Base-by-base conservation (phyloP, 176 grass and related monocot species). In the Aegilops speltoides region DNA sequence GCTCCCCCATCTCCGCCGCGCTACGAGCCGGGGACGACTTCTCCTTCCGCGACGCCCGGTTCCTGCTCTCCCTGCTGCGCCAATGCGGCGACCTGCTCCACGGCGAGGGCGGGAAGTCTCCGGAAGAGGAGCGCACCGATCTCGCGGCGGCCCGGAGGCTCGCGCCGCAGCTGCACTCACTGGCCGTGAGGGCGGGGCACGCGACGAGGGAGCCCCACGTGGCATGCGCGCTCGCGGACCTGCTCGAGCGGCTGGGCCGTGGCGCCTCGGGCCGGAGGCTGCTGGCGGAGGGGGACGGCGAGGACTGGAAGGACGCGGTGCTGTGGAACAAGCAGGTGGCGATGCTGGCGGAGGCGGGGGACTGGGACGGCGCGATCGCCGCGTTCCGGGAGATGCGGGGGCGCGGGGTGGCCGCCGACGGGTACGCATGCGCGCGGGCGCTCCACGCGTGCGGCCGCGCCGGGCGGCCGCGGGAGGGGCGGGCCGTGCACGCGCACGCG, bases 311-410 rank as follows among this genome's bases (percentile, higher is more conserved):
- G 68, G 92, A 97, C 74, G 32, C 78, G 7, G 90, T 94, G 50
- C 86, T 97, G 63, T 97, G 92, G 95, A 97, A 97, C 82, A 94
- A 92, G 70, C 89, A 91, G 40, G 89, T 97, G 13, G 81, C 87
- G 71, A 56, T 95, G 78, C 87, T 89, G 70, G 90, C 90, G 0
- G 92, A 95, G 79, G 86, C 77, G 54, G 91, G 80, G 84, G 74
- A 81, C 63, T 88, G 89, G 89, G 57, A 10, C 15, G 76, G 84
- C 24, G 83, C 92, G 9, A 86, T 95, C 57, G 77, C 66, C n/a
- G 81, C 89, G 67, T 97, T 94, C 75, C 26, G 45, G 33, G 84
- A 88, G 65, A 97, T 95, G 95, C 92, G 84, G 65, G 78, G 64
- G 78, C 73, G 81, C 46, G 82, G 95, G 41, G 78, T 95, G 63